Conservation (phyloP, 1,284 basidiomycete genomes). For the Ganoderma resinaceum region DNA sequence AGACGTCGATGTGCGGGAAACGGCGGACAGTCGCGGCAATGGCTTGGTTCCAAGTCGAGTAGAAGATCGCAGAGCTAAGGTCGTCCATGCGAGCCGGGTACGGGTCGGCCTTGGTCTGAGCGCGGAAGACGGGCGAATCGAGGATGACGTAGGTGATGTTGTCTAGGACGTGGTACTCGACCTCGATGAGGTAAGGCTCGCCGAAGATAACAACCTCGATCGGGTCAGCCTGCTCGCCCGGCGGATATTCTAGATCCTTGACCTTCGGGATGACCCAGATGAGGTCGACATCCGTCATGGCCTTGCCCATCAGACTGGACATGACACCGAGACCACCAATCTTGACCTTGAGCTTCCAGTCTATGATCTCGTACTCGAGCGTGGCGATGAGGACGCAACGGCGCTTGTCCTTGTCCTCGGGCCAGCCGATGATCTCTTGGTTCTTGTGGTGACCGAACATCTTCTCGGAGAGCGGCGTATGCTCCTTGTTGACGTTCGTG, state of each 20-base stretch:
- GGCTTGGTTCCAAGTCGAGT: constrained; percentile 97
- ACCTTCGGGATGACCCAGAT: constrained; percentile 95
- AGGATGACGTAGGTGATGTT: constrained; percentile 94
- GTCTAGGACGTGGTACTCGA: constrained; percentile 89
- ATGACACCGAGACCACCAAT: constrained; percentile 96
- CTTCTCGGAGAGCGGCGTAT: constrained; percentile 65
- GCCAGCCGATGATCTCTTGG: constrained; percentile 87
- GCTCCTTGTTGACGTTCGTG: constrained; percentile 62
- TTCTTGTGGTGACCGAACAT: constrained; percentile 62
- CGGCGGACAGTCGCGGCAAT: constrained; percentile 89
- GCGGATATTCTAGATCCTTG: constrained; percentile 89
- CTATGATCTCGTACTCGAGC: constrained; percentile 93
- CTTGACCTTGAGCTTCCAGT: constrained; percentile 97
- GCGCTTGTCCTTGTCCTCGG: constrained; percentile 88
- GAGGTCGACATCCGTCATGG: constrained; percentile 94
- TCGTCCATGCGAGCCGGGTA: constrained; percentile 97
- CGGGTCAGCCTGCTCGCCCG: constrained; percentile 89
- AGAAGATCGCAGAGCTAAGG: constrained; percentile 93
- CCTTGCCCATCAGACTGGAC: constrained; percentile 95
- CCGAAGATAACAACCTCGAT: constrained; percentile 96
- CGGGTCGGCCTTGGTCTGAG: constrained; percentile 92
- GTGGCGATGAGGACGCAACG: constrained; percentile 91
- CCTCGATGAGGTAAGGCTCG: constrained; percentile 93
- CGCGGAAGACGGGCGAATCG: constrained; percentile 93
- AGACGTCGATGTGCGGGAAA: constrained; percentile 86